Evolutionary conservation across 768 basidiomycete genomes (phyloP), one percentile per base, ranked within the genome.

Genomic region (Hortiboletus campestris): DNA sequence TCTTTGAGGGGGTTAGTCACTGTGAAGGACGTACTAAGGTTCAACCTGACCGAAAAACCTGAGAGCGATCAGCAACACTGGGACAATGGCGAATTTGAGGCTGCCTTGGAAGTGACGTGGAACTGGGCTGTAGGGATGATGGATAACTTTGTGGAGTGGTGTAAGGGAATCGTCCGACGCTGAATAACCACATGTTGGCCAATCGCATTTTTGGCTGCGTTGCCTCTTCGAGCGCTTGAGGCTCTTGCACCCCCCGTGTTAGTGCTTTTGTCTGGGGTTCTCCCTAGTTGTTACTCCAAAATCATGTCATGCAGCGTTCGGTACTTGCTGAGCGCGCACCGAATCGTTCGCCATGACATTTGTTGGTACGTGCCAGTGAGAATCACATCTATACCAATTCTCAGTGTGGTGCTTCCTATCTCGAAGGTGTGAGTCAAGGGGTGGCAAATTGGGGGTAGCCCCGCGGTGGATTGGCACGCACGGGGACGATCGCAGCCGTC

Each of bases 1-100:
- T 72, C 76, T 34, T 78, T 99, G 12, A 82, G 80, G 10, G 97
- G 97, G 1, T 76, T 99, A 29, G 85, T 98, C 35, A 98, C 95
- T 0, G 91, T 98, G 45, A 99, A 99, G 69, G 97, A 99, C 65
- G 93, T 98, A 4, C 74, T 99, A 16, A 87, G 87, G 49, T 93
- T 95, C 66, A 96, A 90, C 54, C 78, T 82, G 16, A 81, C 66
- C 3, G 80, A 83, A 63, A 79, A 79, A 55, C 77, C 79, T 16
- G 78, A 78, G 35, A 76, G 75, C 44, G 74, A 79, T 45, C 78
- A 77, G 13, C 82, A 81, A 12, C 56, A 47, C 25, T 84, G 82
- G 83, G 82, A 83, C 61, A 80, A 78, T 39, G 85, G 84, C 6
- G 84, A 85, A n/a, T 71, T 87, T 13, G 84, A 86, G 63, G 83